Percentiles rank a stretch among this genome's conserved stretches.
These are phyloP conservation scores for Fusarium sp. DNA, from an alignment of 2,329 filamentous ascomycete species.

Conservation along the genomic window DNA sequence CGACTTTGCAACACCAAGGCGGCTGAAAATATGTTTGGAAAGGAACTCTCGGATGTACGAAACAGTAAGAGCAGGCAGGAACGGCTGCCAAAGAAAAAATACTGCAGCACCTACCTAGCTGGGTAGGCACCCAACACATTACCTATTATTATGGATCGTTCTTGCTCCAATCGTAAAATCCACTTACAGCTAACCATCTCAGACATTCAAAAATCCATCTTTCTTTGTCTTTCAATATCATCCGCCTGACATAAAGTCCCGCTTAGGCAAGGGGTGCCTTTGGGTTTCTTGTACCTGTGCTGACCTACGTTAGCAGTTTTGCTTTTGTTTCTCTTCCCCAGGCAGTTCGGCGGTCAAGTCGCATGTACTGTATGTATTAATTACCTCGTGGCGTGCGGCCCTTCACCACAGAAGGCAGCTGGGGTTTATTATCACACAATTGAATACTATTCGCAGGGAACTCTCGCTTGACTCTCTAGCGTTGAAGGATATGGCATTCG, in stretches of 20 bases:
- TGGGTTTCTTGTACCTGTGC: conserved; percentile 1
- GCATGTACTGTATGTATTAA: neutral
- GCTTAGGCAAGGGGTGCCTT: neutral
- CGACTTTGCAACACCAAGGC: neutral
- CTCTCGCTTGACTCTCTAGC: neutral
- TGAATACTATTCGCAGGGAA: neutral
- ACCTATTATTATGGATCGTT: neutral
- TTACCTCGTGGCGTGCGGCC: conserved; percentile 16
- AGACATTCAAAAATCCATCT: neutral
- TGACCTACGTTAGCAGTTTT: conserved; percentile 3
- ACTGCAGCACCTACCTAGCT: neutral
- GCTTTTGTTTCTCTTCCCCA: conserved; percentile 2
- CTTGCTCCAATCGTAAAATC: neutral
- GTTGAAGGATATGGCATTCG: neutral
- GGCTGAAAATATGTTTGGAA: conserved; percentile 5
- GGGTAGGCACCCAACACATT: neutral
- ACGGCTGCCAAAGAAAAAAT: neutral
- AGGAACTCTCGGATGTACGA: neutral
- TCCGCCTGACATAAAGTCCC: neutral
- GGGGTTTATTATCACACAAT: conserved; percentile 1
- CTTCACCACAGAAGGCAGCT: neutral
- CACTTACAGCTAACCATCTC: neutral
- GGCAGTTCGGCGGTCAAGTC: conserved; percentile 18
- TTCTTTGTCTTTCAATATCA: neutral
- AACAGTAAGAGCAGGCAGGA: neutral